phyloP scores from a whole-genome alignment of 768 basidiomycete genomes.

The Amanita pseudoporphyria region DNA sequence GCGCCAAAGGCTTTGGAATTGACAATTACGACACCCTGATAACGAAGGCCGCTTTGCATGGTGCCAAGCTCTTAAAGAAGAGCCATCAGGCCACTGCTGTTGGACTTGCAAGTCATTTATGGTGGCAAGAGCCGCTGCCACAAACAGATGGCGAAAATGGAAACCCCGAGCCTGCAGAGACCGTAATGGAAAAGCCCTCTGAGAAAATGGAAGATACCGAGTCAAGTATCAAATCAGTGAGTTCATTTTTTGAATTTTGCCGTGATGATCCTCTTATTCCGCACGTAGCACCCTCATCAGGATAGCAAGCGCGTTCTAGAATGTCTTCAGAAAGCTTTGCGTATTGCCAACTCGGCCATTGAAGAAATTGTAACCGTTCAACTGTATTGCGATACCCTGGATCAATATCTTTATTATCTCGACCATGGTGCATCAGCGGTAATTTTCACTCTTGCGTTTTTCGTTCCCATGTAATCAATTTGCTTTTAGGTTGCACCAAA shows the following conservation, averaged over 20 bases:
- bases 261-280: background rate
- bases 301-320: slow-evolving; percentile 98
- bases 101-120: slow-evolving; percentile 89
- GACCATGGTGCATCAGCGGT: slow-evolving; percentile 91
- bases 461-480: background rate
- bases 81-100: slow-evolving; percentile 96
- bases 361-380: slow-evolving; percentile 97
- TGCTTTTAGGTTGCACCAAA: slow-evolving; percentile 73
- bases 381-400: slow-evolving; percentile 91
- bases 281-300: slow-evolving; percentile 64
- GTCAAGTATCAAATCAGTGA: slow-evolving; percentile 40
- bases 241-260: slow-evolving; percentile 20
- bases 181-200: slow-evolving; percentile 27
- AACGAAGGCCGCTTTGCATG: slow-evolving; percentile 97
- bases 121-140: slow-evolving; percentile 82
- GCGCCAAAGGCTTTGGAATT: slow-evolving; percentile 81
- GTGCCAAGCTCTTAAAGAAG: slow-evolving; percentile 94
- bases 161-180: slow-evolving; percentile 25
- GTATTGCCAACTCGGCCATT: slow-evolving; percentile 93
- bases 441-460: slow-evolving; percentile 20
- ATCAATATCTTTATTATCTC: slow-evolving; percentile 93
- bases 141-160: slow-evolving; percentile 20
- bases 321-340: slow-evolving; percentile 92
- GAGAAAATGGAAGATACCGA: slow-evolving; percentile 33
- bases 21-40: slow-evolving; percentile 98